phyloP scores from a whole-genome alignment of 2,329 filamentous ascomycete species.

The Helotiales sp. region DNA sequence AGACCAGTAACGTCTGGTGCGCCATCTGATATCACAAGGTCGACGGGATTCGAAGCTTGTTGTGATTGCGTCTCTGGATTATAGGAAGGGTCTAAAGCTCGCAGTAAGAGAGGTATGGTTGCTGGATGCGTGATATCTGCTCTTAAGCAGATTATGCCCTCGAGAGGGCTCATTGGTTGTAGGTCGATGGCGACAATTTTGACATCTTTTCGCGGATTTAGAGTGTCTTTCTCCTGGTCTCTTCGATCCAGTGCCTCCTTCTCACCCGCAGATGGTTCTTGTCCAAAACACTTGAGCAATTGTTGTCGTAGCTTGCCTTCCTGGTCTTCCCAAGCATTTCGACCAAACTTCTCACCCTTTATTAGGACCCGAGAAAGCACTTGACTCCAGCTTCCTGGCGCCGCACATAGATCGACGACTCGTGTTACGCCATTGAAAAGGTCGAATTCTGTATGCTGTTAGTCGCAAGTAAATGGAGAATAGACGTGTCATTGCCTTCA shows the following conservation, averaged over 20 bases:
- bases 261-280: conserved; percentile 32
- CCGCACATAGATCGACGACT: conserved; percentile 94
- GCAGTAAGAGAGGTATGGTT: conserved; percentile 85
- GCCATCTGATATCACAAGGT: conserved; percentile 92
- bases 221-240: conserved; percentile 14
- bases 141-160: conserved; percentile 87
- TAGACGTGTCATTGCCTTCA: conserved; percentile 52
- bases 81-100: conserved; percentile 75
- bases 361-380: conserved; percentile 92
- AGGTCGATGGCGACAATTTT: conserved; percentile 96
- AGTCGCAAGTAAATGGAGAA: background rate
- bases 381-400: conserved; percentile 96
- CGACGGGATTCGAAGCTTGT: conserved; percentile 73
- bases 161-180: conserved; percentile 91
- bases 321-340: conserved; percentile 83
- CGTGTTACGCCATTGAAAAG: conserved; percentile 87
- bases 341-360: conserved; percentile 87
- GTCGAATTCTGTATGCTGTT: conserved; percentile 71
- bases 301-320: conserved; percentile 65
- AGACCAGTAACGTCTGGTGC: conserved; percentile 95
- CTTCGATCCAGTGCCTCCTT: conserved; percentile 29
- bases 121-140: conserved; percentile 98
- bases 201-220: conserved; percentile 64
- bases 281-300: conserved; percentile 46
- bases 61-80: conserved; percentile 48